phyloP scores from a whole-genome alignment of 345 rosid genomes.

The Lepidium didymum region DNA sequence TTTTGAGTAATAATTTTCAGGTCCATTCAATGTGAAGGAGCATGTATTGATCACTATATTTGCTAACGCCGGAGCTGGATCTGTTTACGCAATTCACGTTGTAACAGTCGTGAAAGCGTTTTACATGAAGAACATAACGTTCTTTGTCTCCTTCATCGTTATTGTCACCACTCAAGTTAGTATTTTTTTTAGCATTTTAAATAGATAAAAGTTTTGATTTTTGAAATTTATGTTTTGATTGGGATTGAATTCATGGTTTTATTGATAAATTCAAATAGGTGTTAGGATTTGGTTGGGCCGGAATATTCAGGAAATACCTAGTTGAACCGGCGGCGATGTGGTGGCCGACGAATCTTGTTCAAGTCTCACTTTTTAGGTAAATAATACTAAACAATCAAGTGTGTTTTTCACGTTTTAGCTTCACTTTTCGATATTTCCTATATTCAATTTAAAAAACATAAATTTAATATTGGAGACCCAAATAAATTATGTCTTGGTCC shows the following conservation, averaged over 20 bases:
- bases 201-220: neutral
- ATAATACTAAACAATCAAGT: neutral
- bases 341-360: slow-evolving; percentile 99
- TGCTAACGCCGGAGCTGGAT: slow-evolving; percentile 96
- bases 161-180: slow-evolving; percentile 82
- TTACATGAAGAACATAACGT: slow-evolving; percentile 68
- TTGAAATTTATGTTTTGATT: neutral
- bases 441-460: neutral
- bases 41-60: slow-evolving; percentile 91
- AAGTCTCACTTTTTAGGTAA: slow-evolving; percentile 93
- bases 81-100: slow-evolving; percentile 77
- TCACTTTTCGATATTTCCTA: slow-evolving; percentile 1
- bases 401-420: neutral
- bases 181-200: neutral
- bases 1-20: slow-evolving; percentile 12
- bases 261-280: slow-evolving; percentile 40
- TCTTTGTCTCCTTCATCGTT: slow-evolving; percentile 79
- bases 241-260: neutral
- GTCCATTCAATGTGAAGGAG: slow-evolving; percentile 94
- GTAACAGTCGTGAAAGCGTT: slow-evolving; percentile 88
- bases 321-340: slow-evolving; percentile 99
- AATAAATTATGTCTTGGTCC: neutral
- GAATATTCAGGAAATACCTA: slow-evolving; percentile 72
- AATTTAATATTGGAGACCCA: too few relatives aligned
- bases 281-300: slow-evolving; percentile 99